Evolutionary conservation across 306 rosid genomes (phyloP).

Genomic region (Corylus heterophylla): DNA sequence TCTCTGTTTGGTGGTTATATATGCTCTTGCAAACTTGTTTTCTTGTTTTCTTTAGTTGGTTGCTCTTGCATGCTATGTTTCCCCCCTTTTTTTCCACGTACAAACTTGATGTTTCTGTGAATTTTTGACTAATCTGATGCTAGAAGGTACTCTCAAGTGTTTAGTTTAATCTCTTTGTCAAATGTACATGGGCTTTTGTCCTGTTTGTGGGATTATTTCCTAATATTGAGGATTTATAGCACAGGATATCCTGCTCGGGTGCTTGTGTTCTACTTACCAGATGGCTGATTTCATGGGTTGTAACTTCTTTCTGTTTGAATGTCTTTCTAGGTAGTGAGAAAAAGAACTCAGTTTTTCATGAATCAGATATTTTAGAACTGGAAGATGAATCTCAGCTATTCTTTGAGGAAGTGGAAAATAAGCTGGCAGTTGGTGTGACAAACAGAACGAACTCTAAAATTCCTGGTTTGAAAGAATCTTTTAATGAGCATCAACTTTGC

Average conservation of each 20-base stretch:
- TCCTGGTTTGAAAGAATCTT: constrained; percentile 16
- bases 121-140: not conserved
- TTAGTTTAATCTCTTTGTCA: not conserved
- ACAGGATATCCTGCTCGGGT: not conserved
- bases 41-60: not conserved
- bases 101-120: not conserved
- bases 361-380: constrained; percentile 20
- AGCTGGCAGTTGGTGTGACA: constrained; percentile 11
- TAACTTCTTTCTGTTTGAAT: constrained; percentile 2
- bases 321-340: constrained; percentile 28
- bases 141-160: not conserved
- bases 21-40: not conserved
- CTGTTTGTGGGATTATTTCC: not conserved
- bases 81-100: too few relatives aligned
- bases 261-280: not conserved
- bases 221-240: not conserved
- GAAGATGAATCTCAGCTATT: constrained; percentile 23
- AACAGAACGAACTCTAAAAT: constrained; percentile 12
- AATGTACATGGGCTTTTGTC: not conserved
- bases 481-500: constrained; percentile 13
- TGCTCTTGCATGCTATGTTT: not conserved
- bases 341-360: constrained; percentile 16
- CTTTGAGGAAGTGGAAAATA: constrained; percentile 7
- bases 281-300: constrained; percentile 9
- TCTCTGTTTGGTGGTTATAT: not conserved